Conservation (phyloP, 2,329 filamentous ascomycete species). For the Alternaria longipes region DNA sequence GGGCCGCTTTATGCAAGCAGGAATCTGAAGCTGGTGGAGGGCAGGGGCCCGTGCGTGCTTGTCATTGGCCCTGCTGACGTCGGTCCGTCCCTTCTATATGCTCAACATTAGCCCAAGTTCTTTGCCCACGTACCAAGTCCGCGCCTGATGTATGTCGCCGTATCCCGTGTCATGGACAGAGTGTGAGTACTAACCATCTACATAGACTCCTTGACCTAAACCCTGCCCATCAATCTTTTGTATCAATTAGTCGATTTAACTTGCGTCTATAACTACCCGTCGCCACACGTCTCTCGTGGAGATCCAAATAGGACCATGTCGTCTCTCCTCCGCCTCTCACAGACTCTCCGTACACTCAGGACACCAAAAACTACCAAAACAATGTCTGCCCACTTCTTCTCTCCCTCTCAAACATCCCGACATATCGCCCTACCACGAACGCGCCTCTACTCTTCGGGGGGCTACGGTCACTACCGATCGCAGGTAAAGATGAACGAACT, state of each 20-base stretch:
- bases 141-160: constrained; percentile 1
- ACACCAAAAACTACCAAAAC: constrained; percentile 15
- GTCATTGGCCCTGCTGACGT: constrained; percentile 36
- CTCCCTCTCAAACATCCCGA: constrained; percentile 17
- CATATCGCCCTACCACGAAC: constrained; percentile 16
- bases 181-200: background rate
- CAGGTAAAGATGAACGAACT: constrained; percentile 23
- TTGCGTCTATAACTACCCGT: background rate
- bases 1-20: constrained; percentile 43
- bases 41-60: constrained; percentile 30
- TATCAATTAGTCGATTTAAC: background rate
- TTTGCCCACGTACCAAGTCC: background rate
- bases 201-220: background rate
- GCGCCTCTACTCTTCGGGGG: constrained; percentile 18
- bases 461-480: background rate
- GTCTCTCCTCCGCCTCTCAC: constrained; percentile 15
- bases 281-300: background rate
- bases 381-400: constrained; percentile 32
- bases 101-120: background rate
- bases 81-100: constrained; percentile 19
- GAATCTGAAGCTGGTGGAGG: constrained; percentile 36
- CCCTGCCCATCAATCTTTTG: background rate
- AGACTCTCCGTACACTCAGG: constrained; percentile 19
- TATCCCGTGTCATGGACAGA: background rate
- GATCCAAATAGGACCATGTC: constrained; percentile 9